A percentile compares a stretch with the other conserved stretches of the same genome.
phyloP scores from a whole-genome alignment of 2,329 filamentous ascomycete species.

The Fusarium sp. region DNA sequence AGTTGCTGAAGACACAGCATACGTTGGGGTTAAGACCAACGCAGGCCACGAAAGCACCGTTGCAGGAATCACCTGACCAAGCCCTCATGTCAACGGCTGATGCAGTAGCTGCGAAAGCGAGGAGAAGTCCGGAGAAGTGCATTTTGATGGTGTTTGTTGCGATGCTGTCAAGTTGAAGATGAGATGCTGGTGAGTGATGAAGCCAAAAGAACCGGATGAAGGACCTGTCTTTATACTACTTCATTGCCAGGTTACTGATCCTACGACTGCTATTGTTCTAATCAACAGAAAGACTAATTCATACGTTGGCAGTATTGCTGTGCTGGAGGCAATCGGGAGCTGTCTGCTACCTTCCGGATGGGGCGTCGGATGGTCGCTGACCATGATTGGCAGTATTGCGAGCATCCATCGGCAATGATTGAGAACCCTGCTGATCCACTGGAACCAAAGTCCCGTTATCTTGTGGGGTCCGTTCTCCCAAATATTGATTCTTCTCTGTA shows the following conservation, averaged over 20 bases:
- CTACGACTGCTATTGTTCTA: not conserved
- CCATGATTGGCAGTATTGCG: not conserved
- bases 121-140: not conserved
- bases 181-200: not conserved
- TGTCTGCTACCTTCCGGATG: not conserved
- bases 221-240: not conserved
- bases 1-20: not conserved
- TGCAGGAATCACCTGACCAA: fast-evolving
- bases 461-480: not conserved
- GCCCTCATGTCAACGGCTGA: not conserved
- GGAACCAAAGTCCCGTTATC: not conserved
- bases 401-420: not conserved
- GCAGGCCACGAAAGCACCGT: not conserved
- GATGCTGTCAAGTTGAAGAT: not conserved
- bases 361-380: not conserved
- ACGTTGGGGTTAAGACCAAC: not conserved
- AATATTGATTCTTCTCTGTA: not conserved
- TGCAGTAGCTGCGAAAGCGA: not conserved
- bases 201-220: not conserved
- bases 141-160: not conserved
- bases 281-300: not conserved
- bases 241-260: not conserved
- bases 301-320: not conserved
- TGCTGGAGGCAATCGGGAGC: not conserved
- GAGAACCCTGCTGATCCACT: not conserved